Conservation (phyloP, 805 yeast species). For the Saturnispora galanensis region DNA sequence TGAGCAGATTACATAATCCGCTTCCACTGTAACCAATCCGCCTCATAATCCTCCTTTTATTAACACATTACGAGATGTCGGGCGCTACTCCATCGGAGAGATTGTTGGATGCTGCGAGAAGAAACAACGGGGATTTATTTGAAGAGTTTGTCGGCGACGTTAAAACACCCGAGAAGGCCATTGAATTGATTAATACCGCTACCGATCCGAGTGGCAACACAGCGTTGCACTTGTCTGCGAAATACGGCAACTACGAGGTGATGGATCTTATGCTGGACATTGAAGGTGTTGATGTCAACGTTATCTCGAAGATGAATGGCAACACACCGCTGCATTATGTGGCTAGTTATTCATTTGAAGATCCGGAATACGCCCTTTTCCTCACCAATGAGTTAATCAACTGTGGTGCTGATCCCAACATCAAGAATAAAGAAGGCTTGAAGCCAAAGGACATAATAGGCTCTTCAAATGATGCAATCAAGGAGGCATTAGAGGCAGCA, state of each 20-base stretch:
- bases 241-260: constrained; percentile 77
- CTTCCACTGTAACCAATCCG: no score
- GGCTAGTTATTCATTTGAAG: constrained; percentile 63
- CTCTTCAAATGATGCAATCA: constrained; percentile 45
- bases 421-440: constrained; percentile 50
- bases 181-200: constrained; percentile 53
- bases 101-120: constrained; percentile 74
- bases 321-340: constrained; percentile 89
- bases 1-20: no score
- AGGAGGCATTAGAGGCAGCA: constrained; percentile 66
- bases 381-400: constrained; percentile 75
- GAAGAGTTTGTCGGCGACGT: constrained; percentile 36
- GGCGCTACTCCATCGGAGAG: constrained; percentile 66
- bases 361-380: constrained; percentile 77
- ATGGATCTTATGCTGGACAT: constrained; percentile 74
- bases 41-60: background rate
- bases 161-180: constrained; percentile 30
- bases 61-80: background rate
- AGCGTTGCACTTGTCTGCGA: constrained; percentile 73
- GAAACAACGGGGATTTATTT: constrained; percentile 76
- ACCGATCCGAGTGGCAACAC: constrained; percentile 72
- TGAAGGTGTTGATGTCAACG: constrained; percentile 87
- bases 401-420: constrained; percentile 79
- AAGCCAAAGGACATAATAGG: constrained; percentile 63
- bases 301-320: constrained; percentile 57